Percentiles rank a stretch among this genome's conserved stretches.
phyloP scores from a whole-genome alignment of 202 grass and related monocot species.

The Hordeum pubiflorum region DNA sequence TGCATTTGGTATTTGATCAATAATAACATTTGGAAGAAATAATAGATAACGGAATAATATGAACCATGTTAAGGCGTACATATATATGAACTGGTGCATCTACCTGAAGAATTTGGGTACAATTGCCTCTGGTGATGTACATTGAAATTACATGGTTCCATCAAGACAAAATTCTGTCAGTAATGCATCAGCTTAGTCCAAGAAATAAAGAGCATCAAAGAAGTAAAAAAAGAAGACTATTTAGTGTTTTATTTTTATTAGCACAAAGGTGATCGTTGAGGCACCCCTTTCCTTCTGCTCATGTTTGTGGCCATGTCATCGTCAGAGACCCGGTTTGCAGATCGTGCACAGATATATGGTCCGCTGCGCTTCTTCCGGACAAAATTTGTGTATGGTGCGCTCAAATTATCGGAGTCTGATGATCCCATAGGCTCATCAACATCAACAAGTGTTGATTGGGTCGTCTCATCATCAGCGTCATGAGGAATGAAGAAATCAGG shows the following conservation, averaged over 20 bases:
- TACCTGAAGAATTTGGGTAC: constrained; percentile 48
- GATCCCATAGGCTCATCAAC: constrained; percentile 71
- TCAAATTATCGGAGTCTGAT: constrained; percentile 83
- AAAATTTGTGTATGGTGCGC: constrained; percentile 48
- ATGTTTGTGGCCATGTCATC: constrained; percentile 80
- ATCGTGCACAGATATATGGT: constrained; percentile 67
- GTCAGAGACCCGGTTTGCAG: constrained; percentile 58
- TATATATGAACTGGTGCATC: constrained; percentile 50
- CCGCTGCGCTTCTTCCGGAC: constrained; percentile 65
- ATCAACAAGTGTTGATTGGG: constrained; percentile 83
- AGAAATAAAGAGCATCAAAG: constrained; percentile 36
- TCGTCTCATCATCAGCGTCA: constrained; percentile 74
- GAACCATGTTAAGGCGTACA: constrained; percentile 39
- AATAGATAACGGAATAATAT: constrained; percentile 22
- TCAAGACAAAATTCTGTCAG: constrained; percentile 48
- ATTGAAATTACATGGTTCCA: constrained; percentile 47
- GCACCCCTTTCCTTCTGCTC: constrained; percentile 92
- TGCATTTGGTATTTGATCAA: constrained; percentile 18
- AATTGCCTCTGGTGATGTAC: constrained; percentile 56
- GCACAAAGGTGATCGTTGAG: constrained; percentile 93
- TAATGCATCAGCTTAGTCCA: constrained; percentile 43
- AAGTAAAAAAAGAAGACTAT: constrained; percentile 35
- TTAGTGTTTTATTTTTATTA: constrained; percentile 48
- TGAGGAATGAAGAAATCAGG: constrained; percentile 96
- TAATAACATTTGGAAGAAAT: not conserved